A percentile compares a stretch with the other conserved stretches of the same genome.
Evolutionary conservation across 257 asterid genomes (phyloP).

Genomic region (Coffea canephora): DNA sequence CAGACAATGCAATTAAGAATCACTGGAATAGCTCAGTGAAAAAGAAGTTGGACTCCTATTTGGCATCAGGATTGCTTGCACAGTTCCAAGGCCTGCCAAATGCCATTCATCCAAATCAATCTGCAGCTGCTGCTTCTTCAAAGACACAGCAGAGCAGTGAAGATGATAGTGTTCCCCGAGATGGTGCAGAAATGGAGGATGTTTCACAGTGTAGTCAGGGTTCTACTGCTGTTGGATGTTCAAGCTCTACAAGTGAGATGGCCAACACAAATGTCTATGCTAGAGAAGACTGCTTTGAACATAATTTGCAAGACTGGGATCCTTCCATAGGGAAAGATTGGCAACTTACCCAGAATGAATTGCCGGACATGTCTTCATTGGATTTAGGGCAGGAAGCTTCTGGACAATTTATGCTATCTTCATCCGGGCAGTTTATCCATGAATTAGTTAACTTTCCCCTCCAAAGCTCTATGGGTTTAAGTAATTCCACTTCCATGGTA

Average conservation of each 20-base stretch:
- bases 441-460: conserved; percentile 32
- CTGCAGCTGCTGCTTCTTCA: conserved; percentile 57
- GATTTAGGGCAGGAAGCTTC: conserved; percentile 51
- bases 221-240: conserved; percentile 45
- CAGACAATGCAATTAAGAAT: conserved; percentile 90
- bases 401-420: conserved; percentile 32
- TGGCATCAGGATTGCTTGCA: conserved; percentile 84
- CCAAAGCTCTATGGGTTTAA: conserved; percentile 35
- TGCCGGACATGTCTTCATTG: conserved; percentile 55
- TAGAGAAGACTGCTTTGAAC: conserved; percentile 47
- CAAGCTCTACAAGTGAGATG: conserved; percentile 52
- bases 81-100: conserved; percentile 68
- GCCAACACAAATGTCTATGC: conserved; percentile 35
- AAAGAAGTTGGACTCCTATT: conserved; percentile 79
- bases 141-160: conserved; percentile 74
- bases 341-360: conserved; percentile 54
- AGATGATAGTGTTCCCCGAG: conserved; percentile 52
- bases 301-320: conserved; percentile 56
- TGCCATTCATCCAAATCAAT: conserved; percentile 42
- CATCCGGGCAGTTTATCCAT: conserved; percentile 43
- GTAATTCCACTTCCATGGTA: conserved; percentile 34
- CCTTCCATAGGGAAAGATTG: conserved; percentile 57
- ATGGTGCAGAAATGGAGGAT: conserved; percentile 62
- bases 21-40: conserved; percentile 96
- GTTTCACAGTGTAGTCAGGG: conserved; percentile 90